phyloP scores from a whole-genome alignment of 495 filamentous ascomycete species.

The Hamigera avellanea region DNA sequence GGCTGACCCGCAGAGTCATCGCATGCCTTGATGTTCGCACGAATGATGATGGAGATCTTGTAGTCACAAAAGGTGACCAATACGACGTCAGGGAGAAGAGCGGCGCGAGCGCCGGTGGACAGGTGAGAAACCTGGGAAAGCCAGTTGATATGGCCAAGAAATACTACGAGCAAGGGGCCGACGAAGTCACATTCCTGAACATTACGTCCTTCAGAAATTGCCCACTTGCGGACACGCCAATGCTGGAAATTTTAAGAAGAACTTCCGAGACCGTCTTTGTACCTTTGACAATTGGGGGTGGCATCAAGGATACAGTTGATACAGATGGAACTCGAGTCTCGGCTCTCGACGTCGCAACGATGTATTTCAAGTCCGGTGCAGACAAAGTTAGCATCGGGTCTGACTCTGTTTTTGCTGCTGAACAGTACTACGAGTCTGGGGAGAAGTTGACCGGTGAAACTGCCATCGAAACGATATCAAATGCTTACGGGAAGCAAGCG shows the following conservation, averaged over 20 bases:
- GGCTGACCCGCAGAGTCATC: conserved; percentile 80
- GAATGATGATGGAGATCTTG: conserved; percentile 91
- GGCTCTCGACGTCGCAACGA: conserved; percentile 82
- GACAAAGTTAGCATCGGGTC: conserved; percentile 98
- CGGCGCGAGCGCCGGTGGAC: conserved; percentile 42
- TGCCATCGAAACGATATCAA: conserved; percentile 87
- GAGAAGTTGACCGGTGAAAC: conserved; percentile 64
- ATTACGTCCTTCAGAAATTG: conserved; percentile 96
- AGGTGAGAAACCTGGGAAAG: conserved; percentile 89
- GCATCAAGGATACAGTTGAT: conserved; percentile 84
- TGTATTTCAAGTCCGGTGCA: conserved; percentile 98
- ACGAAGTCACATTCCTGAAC: conserved; percentile 95
- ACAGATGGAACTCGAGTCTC: conserved; percentile 76
- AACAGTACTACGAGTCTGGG: conserved; percentile 66
- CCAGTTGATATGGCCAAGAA: conserved; percentile 86
- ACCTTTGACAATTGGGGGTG: conserved; percentile 91
- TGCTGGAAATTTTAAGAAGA: conserved; percentile 82
- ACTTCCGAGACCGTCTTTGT: conserved; percentile 93
- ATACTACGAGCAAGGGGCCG: conserved; percentile 94
- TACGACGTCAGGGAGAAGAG: conserved; percentile 98
- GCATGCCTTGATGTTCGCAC: conserved; percentile 92
- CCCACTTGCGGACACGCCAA: conserved; percentile 80
- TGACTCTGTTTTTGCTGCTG: conserved; percentile 84
- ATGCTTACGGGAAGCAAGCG: conserved; percentile 91
- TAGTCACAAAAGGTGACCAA: conserved; percentile 97